Base-by-base conservation (phyloP, 305 asterid genomes). In the Lippia alba region DNA sequence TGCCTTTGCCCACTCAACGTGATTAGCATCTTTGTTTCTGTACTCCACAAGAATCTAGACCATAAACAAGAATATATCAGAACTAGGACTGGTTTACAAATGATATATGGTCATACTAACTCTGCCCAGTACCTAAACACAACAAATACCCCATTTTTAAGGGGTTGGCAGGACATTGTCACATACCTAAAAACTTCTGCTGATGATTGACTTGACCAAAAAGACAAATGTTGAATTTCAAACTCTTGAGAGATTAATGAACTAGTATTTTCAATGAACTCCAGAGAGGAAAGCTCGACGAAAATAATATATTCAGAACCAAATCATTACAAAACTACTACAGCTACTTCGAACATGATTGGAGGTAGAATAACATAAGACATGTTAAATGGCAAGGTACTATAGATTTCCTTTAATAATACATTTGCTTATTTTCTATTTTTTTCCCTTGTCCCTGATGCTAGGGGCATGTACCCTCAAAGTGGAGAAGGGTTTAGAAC, bases 1-100 rank as follows among this genome's bases (percentile, higher is more conserved):
- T 64, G 99, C 92, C 78, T 85, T 95, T 76, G 96, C 97, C 99
- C 99, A 95, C 77, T 92, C 97, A 59, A 90, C 97, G 69, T 92
- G 98, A 81, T 86, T 82, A 68, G 87, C 87, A 77, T 92, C 98
- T 81, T 92, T 95, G 89, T 77, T 89, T 84, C 90, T 86, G 65
- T 89, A 95, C 83, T 91, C 97, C 81, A 95, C 94, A 71, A 95
- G 98, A 74, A 95, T 70, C 99, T 95, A 74, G 58, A 30, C 39
- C 40, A 77, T 58, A 67, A 76, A 34, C 60, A 6, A 72, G 39
- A 46, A 68, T 44, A 46, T 7, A 41, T 64, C 67, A 64, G 44
- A 66, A 40, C 30, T 12, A 45, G 8, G 9, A 12, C 15, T 12
- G 12, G 32, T 56, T 32, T 16, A 17, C 0, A 8, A 44, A 8